Evolutionary conservation across 2,329 filamentous ascomycete species (phyloP).

Genomic region (Aspergillus uvarum): DNA sequence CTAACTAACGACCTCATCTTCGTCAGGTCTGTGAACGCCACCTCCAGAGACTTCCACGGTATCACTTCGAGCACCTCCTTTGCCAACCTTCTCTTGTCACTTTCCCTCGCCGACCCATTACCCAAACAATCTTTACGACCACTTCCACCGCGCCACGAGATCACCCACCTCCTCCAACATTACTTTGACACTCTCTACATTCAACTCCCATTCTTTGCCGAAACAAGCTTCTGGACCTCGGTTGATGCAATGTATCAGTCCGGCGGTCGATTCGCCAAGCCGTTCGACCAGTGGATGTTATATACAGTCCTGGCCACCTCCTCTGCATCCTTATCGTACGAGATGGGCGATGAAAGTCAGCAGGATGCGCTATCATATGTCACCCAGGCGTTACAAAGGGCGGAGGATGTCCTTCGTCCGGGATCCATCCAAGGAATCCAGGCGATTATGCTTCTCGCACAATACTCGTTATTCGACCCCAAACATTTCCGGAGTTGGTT

Average conservation of each 20-base stretch:
- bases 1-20: background rate
- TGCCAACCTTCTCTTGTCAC: constrained; percentile 81
- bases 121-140: constrained; percentile 59
- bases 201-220: constrained; percentile 78
- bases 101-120: constrained; percentile 71
- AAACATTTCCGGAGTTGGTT: constrained; percentile 94
- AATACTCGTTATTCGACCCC: constrained; percentile 88
- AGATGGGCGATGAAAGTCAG: constrained; percentile 63
- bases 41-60: constrained; percentile 87
- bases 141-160: constrained; percentile 71
- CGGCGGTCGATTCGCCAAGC: constrained; percentile 60
- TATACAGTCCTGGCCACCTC: constrained; percentile 88
- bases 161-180: constrained; percentile 71
- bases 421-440: constrained; percentile 85
- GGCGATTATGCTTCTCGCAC: constrained; percentile 77
- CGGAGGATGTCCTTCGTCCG: constrained; percentile 79
- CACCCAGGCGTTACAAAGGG: constrained; percentile 68
- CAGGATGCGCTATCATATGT: constrained; percentile 61
- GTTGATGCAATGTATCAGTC: constrained; percentile 79
- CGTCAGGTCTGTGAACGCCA: constrained; percentile 83
- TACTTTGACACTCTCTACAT: constrained; percentile 82
- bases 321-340: constrained; percentile 69
- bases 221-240: constrained; percentile 72
- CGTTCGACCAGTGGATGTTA: constrained; percentile 78
- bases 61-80: constrained; percentile 89